Base-by-base conservation (phyloP, 148 eudicot genomes). In the Silene uniflora region DNA sequence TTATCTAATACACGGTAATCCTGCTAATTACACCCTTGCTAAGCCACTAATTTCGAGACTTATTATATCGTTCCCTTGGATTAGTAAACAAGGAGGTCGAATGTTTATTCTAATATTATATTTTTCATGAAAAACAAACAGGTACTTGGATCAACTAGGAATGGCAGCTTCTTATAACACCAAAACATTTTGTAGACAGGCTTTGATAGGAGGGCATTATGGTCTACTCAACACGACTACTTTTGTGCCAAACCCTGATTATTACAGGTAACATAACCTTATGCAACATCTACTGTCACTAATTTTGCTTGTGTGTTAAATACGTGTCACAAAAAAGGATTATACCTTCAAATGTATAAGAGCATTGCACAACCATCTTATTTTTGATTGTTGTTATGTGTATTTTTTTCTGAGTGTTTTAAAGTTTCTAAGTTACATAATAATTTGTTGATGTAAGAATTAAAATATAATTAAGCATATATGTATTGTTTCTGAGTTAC, bases 61-160 rank as follows among this genome's bases (percentile, higher is more conserved):
- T 39, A 39, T 5, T 39, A n/a, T 0, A 6, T 39, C 9, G 10
- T 39, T 39, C 8, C 7, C 44, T 39, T 39, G 8, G 44, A 39
- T 39, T 39, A 39, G 8, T 39, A 39, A 39, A 39, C 0, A 39
- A 39, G 5, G 73, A 6, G 27, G 44, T 35, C 46, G 10, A 47
- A 24, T 25, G 35, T 46, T 59, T 32, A 42, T 46, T 23, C 32
- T 69, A 46, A 69, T 22, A 69, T 22, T 11, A 12, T 10, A 0
- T 21, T 46, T 46, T 9, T 8, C 21, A 12, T 21, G 22, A 13
- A 7, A 23, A 55, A 81, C 10, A 14, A 61, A 24, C 79, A 91
- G 97, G 97, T 92, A 88, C 76, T 69, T 92, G 73, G 97, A 92
- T 80, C 97, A 92, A 83, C 83, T 92, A 59, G 97, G 88, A 64